Conservation (phyloP, 2,329 filamentous ascomycete genomes). For the Fusarium haematococcum region DNA sequence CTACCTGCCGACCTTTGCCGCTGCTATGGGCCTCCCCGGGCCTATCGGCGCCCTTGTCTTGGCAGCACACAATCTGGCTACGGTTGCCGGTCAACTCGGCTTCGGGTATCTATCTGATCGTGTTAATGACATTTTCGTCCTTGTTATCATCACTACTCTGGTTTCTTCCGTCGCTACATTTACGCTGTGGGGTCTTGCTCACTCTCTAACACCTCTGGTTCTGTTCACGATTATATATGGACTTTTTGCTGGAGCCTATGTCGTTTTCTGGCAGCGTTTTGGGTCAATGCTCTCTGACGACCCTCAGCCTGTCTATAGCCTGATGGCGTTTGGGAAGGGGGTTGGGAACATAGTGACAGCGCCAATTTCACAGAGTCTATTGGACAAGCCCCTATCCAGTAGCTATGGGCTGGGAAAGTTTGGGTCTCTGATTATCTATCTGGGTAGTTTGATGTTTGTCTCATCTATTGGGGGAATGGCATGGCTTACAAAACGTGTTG, state of each 20-base stretch:
- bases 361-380: constrained; percentile 21
- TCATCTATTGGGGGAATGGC: not conserved
- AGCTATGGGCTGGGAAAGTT: constrained; percentile 1
- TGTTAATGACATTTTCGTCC: not conserved
- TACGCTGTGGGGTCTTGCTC: not conserved
- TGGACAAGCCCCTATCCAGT: not conserved
- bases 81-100: not conserved
- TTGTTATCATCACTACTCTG: not conserved
- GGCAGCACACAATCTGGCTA: not conserved
- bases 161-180: not conserved
- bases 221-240: constrained; percentile 65
- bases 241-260: constrained; percentile 62
- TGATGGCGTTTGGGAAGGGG: constrained; percentile 45
- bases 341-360: constrained; percentile 42
- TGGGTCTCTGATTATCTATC: not conserved
- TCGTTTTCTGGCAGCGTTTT: constrained; percentile 40
- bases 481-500: not conserved
- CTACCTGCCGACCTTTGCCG: not conserved
- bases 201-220: not conserved
- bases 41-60: not conserved
- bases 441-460: constrained; percentile 1
- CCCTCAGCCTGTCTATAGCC: constrained; percentile 35
- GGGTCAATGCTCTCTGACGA: constrained; percentile 40
- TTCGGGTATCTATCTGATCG: not conserved
- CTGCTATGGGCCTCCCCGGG: not conserved